These are phyloP conservation scores for Saccharomycodes ludwigii DNA, from an alignment of 805 yeast genomes.

Conservation along the genomic window DNA sequence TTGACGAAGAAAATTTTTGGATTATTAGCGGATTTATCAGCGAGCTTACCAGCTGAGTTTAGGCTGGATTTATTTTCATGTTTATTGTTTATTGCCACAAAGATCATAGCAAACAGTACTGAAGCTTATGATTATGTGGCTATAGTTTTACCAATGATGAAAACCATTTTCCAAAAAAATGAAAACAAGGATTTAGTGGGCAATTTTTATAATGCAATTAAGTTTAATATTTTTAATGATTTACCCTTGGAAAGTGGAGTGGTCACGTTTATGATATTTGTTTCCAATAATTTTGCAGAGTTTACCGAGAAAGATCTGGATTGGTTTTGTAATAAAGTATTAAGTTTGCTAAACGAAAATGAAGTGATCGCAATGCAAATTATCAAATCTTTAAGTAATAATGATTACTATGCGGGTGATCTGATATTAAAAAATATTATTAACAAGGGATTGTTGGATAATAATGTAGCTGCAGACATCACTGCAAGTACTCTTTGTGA, in stretches of 20 bases:
- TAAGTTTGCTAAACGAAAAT: conserved; percentile 25
- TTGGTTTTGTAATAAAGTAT: conserved; percentile 19
- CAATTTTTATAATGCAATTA: conserved; percentile 28
- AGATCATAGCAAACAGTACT: conserved; percentile 37
- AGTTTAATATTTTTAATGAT: conserved; percentile 10
- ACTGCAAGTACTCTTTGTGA: neutral
- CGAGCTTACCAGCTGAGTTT: conserved; percentile 53
- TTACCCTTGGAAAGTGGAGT: conserved; percentile 25
- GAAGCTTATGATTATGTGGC: conserved; percentile 32
- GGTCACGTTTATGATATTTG: conserved; percentile 31
- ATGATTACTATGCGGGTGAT: conserved; percentile 21
- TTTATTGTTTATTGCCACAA: conserved; percentile 47
- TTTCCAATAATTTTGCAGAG: conserved; percentile 23
- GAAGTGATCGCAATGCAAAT: conserved; percentile 44
- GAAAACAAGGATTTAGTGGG: conserved; percentile 19
- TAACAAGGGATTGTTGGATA: conserved; percentile 28
- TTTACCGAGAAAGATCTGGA: conserved; percentile 28
- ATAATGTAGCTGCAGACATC: conserved; percentile 7
- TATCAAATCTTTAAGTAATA: conserved; percentile 39
- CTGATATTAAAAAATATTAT: conserved; percentile 32
- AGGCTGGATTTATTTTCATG: conserved; percentile 63
- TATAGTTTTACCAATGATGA: conserved; percentile 38
- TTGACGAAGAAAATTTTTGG: conserved; percentile 37
- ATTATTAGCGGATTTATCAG: conserved; percentile 49
- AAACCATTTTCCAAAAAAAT: conserved; percentile 26